These are phyloP conservation scores for Sutorius eximius DNA, from an alignment of 1,284 basidiomycete species.

Conservation along the genomic window DNA sequence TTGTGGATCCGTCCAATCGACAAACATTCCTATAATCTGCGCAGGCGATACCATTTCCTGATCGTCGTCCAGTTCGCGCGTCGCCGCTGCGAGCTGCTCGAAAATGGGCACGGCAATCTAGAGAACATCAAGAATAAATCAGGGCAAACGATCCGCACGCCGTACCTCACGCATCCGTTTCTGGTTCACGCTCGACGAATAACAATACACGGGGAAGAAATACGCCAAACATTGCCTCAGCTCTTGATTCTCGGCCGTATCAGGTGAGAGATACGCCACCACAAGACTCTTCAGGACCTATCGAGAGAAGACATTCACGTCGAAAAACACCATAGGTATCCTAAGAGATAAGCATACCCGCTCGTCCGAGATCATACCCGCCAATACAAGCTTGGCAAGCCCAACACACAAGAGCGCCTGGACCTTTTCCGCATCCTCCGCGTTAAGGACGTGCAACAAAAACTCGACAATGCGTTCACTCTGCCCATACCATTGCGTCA, in stretches of 20 bases:
- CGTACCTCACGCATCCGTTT: conserved; percentile 71
- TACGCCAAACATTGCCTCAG: conserved; percentile 93
- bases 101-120: conserved; percentile 82
- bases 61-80: conserved; percentile 73
- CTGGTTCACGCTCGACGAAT: conserved; percentile 82
- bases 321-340: not conserved
- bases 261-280: conserved; percentile 84
- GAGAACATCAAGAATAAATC: not conserved
- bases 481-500: conserved; percentile 37
- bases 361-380: conserved; percentile 79
- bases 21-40: conserved; percentile 82
- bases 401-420: conserved; percentile 84
- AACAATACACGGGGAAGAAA: conserved; percentile 94
- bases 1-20: conserved; percentile 92
- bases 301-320: not conserved
- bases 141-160: conserved; percentile 14
- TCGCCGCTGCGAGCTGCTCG: conserved; percentile 64
- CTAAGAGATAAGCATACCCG: conserved; percentile 45
- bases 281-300: conserved; percentile 82
- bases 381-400: conserved; percentile 86
- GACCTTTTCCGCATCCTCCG: conserved; percentile 72
- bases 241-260: conserved; percentile 83
- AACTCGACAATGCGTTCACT: conserved; percentile 72
- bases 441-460: conserved; percentile 73
- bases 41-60: conserved; percentile 81